phyloP scores from a whole-genome alignment of 441 rosid genomes.

The Bocquillonia castaneifolia region DNA sequence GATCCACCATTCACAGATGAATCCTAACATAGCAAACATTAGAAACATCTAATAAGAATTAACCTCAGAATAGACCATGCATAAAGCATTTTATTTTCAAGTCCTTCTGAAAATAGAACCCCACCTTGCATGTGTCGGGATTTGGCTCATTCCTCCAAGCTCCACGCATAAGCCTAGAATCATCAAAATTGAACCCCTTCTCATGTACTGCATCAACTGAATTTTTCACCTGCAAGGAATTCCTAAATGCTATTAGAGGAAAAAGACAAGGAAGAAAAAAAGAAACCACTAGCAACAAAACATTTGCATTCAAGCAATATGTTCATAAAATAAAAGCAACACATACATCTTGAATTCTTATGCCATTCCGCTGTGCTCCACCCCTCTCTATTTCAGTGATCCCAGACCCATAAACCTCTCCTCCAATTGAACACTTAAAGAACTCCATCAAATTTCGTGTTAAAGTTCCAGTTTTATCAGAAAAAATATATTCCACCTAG shows the following conservation, averaged over 20 bases:
- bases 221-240: slow-evolving; percentile 42
- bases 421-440: slow-evolving; percentile 98
- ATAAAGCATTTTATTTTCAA: neutral
- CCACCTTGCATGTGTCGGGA: slow-evolving; percentile 76
- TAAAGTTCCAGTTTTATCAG: slow-evolving; percentile 98
- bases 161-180: slow-evolving; percentile 76
- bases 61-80: neutral
- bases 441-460: slow-evolving; percentile 99
- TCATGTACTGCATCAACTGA: slow-evolving; percentile 54
- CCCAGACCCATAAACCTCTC: slow-evolving; percentile 91
- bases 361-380: slow-evolving; percentile 66
- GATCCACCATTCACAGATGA: neutral
- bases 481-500: slow-evolving; percentile 97
- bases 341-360: slow-evolving; percentile 60
- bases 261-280: neutral
- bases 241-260: neutral
- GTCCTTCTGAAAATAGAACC: slow-evolving; percentile 19
- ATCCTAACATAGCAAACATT: neutral
- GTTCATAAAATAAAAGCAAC: slow-evolving; percentile 11
- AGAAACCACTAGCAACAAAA: slow-evolving; percentile 3
- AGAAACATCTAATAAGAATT: slow-evolving; percentile 3
- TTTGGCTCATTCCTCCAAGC: slow-evolving; percentile 78
- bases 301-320: slow-evolving; percentile 2
- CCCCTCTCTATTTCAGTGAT: slow-evolving; percentile 92
- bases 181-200: slow-evolving; percentile 97